phyloP scores from a whole-genome alignment of 2,329 filamentous ascomycete genomes.

The Acephala macrosclerotiorum region DNA sequence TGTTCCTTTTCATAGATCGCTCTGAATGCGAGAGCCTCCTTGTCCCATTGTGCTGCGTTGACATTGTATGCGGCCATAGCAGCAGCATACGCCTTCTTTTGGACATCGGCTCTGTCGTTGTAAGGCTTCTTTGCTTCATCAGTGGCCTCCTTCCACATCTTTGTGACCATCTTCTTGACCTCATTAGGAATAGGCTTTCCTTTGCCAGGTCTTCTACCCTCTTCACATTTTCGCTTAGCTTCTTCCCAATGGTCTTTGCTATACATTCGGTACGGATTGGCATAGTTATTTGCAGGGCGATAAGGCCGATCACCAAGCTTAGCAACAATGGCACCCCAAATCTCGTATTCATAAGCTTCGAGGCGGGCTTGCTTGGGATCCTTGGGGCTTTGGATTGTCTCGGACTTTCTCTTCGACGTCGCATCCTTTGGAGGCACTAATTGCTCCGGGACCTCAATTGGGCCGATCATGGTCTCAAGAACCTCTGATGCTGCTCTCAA shows the following conservation, averaged over 20 bases:
- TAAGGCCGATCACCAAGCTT: slow-evolving; percentile 77
- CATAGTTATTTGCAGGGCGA: slow-evolving; percentile 75
- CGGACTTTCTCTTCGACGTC: slow-evolving; percentile 61
- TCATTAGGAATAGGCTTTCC: slow-evolving; percentile 77
- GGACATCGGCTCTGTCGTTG: slow-evolving; percentile 73
- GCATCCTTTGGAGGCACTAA: slow-evolving; percentile 72
- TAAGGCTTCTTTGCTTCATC: slow-evolving; percentile 79
- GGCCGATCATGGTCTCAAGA: slow-evolving; percentile 79
- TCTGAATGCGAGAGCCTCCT: slow-evolving; percentile 63
- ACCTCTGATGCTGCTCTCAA: slow-evolving; percentile 89
- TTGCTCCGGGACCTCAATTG: slow-evolving; percentile 78
- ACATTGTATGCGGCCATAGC: slow-evolving; percentile 66
- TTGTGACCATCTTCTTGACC: slow-evolving; percentile 83
- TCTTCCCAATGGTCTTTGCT: slow-evolving; percentile 79
- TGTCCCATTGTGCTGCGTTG: slow-evolving; percentile 76
- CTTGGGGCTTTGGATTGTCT: slow-evolving; percentile 46
- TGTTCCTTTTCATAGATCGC: slow-evolving; percentile 60
- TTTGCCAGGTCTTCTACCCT: slow-evolving; percentile 68
- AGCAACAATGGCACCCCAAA: slow-evolving; percentile 58
- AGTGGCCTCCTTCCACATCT: slow-evolving; percentile 85
- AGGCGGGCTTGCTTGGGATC: slow-evolving; percentile 60
- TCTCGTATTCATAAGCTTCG: slow-evolving; percentile 63
- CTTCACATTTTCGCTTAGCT: slow-evolving; percentile 66
- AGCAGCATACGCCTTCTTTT: slow-evolving; percentile 70
- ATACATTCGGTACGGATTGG: slow-evolving; percentile 89